phyloP scores from a whole-genome alignment of 2,329 filamentous ascomycete genomes.

The Arachnomyces sp. region DNA sequence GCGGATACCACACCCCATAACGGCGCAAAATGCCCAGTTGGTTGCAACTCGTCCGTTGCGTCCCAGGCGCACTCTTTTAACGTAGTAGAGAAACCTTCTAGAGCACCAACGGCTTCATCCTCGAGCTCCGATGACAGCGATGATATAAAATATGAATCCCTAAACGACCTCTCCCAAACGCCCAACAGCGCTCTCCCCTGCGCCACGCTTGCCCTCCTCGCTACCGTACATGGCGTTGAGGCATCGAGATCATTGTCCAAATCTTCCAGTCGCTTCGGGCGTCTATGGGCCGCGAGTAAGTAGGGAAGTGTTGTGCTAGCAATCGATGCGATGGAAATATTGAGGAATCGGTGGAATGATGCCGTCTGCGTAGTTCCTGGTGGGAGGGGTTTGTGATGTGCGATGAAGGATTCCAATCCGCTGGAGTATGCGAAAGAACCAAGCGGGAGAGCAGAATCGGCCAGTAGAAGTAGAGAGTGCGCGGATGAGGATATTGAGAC shows the following conservation, averaged over 20 bases:
- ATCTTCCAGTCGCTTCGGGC: constrained; percentile 41
- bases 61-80: constrained; percentile 27
- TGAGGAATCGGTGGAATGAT: constrained; percentile 50
- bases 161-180: constrained; percentile 53
- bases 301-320: constrained; percentile 55
- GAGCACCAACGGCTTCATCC: constrained; percentile 16
- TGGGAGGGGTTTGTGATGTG: constrained; percentile 43
- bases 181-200: constrained; percentile 54
- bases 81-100: constrained; percentile 31
- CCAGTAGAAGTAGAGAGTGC: constrained; percentile 53
- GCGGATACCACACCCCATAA: constrained; percentile 52
- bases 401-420: constrained; percentile 58
- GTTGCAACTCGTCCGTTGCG: constrained; percentile 25
- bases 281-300: constrained; percentile 48
- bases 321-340: constrained; percentile 50
- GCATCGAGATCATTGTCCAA: constrained; percentile 59
- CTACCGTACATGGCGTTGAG: constrained; percentile 55
- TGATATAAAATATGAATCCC: constrained; percentile 22
- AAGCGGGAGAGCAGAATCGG: constrained; percentile 57
- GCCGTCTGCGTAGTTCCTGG: constrained; percentile 22
- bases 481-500: constrained; percentile 19
- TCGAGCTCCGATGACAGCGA: background rate
- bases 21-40: constrained; percentile 52
- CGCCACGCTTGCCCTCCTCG: constrained; percentile 52
- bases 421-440: constrained; percentile 60